Percentiles rank a stretch among this genome's conserved stretches.
Conservation (phyloP, 73 alveolate species). For the Blepharisma japonicum region DNA sequence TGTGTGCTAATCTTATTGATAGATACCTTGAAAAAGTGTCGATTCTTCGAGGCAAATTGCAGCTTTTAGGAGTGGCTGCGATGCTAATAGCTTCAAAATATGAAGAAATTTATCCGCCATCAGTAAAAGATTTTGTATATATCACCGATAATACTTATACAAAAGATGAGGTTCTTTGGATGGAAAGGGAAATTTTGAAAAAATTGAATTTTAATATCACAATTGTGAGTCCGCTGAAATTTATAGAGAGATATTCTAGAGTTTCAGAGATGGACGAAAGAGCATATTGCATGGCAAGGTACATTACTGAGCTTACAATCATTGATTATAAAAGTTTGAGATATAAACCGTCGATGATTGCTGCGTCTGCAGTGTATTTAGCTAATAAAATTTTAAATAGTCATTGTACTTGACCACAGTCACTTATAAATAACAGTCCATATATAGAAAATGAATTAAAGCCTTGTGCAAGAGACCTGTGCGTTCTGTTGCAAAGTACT, state of each 20-base stretch:
- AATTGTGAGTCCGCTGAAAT: constrained; percentile 51
- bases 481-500: no score
- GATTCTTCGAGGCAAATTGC: constrained; percentile 52
- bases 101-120: constrained; percentile 84
- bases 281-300: constrained; percentile 48
- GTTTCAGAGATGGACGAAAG: background rate
- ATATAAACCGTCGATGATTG: no score
- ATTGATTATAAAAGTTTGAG: constrained; percentile 61
- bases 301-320: constrained; percentile 63
- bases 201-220: constrained; percentile 60
- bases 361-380: no score
- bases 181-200: constrained; percentile 68
- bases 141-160: constrained; percentile 81
- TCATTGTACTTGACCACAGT: no score
- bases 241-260: constrained; percentile 54
- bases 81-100: constrained; percentile 81
- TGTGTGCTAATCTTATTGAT: constrained; percentile 77
- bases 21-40: constrained; percentile 60
- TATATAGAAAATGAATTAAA: no score
- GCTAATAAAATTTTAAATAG: no score
- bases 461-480: no score
- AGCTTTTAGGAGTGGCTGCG: constrained; percentile 78
- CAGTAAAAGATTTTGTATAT: constrained; percentile 62
- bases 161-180: constrained; percentile 57
- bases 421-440: no score